A percentile compares a stretch with the other conserved stretches of the same genome.
Evolutionary conservation across 805 yeast genomes (phyloP).

Genomic region (Metschnikowia continentalis): DNA sequence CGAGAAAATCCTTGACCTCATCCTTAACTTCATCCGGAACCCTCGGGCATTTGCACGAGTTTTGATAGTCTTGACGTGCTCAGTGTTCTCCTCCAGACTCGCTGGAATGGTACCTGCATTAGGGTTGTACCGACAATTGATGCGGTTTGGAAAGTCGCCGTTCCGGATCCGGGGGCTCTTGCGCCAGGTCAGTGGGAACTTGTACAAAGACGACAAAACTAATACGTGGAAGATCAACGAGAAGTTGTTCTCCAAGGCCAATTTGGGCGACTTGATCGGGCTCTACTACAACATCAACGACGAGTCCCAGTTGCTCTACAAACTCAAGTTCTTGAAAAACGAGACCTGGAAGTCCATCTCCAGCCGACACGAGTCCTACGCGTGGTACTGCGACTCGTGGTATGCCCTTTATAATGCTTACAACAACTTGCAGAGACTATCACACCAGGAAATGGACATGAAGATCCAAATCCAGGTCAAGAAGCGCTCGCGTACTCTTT

Average conservation of each 20-base stretch:
- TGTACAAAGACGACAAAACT: conserved; percentile 8
- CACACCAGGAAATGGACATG: conserved; percentile 48
- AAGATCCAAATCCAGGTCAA: conserved; percentile 60
- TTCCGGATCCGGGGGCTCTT: conserved; percentile 44
- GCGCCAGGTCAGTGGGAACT: conserved; percentile 22
- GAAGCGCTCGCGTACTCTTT: conserved; percentile 44
- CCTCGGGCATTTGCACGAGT: conserved; percentile 36
- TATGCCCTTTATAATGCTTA: conserved; percentile 52
- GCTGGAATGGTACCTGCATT: conserved; percentile 45
- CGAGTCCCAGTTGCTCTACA: conserved; percentile 55
- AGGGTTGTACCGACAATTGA: conserved; percentile 58
- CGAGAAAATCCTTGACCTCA: conserved; percentile 29
- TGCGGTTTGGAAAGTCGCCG: conserved; percentile 70
- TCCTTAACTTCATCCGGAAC: conserved; percentile 32
- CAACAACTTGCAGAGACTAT: conserved; percentile 37
- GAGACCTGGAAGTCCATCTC: conserved; percentile 34
- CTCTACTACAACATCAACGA: conserved; percentile 64
- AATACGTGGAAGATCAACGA: conserved; percentile 12
- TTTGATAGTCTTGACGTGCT: conserved; percentile 32
- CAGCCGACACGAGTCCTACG: conserved; percentile 54
- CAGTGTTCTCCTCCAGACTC: conserved; percentile 37
- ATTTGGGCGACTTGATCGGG: conserved; percentile 49
- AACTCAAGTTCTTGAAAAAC: conserved; percentile 45
- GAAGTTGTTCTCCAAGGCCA: conserved; percentile 36
- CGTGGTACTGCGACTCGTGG: conserved; percentile 67